Conservation (phyloP, 805 yeast species). For the Suhomyces canberraensis region DNA sequence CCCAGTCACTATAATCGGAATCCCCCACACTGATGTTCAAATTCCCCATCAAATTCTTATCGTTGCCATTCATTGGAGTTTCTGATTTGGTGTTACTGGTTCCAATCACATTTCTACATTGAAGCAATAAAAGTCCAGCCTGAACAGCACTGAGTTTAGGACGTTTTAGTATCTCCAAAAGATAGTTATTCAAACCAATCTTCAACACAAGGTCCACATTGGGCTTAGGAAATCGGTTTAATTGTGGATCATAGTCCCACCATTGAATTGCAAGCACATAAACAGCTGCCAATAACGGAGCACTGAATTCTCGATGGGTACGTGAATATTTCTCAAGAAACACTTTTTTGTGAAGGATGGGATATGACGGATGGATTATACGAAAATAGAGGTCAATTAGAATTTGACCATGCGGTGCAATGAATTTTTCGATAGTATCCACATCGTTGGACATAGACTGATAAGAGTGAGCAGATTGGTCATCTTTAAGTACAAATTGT, state of each 20-base stretch:
- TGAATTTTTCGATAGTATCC: conserved; percentile 78
- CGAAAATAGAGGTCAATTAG: conserved; percentile 78
- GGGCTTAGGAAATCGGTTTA: conserved; percentile 76
- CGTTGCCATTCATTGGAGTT: not conserved
- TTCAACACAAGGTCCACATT: conserved; percentile 51
- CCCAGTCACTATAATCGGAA: conserved; percentile 69
- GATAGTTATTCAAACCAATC: conserved; percentile 61
- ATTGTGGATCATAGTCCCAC: conserved; percentile 87
- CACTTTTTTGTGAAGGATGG: conserved; percentile 85
- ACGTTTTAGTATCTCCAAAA: conserved; percentile 72
- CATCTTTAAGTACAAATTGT: conserved; percentile 78
- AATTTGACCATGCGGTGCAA: conserved; percentile 89
- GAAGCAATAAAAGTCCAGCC: conserved; percentile 77
- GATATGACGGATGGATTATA: conserved; percentile 86
- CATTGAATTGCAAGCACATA: conserved; percentile 85
- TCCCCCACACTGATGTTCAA: conserved; percentile 14
- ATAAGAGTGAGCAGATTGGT: conserved; percentile 67
- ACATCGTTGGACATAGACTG: conserved; percentile 70
- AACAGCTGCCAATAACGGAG: conserved; percentile 87
- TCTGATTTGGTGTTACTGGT: conserved; percentile 9
- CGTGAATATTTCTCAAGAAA: conserved; percentile 87
- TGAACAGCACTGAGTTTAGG: conserved; percentile 92
- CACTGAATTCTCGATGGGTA: conserved; percentile 87
- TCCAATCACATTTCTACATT: conserved; percentile 48
- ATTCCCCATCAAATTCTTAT: conserved; percentile 13